These are phyloP conservation scores for Chaetomium tenue DNA, from an alignment of 495 filamentous ascomycete species.

Conservation along the genomic window DNA sequence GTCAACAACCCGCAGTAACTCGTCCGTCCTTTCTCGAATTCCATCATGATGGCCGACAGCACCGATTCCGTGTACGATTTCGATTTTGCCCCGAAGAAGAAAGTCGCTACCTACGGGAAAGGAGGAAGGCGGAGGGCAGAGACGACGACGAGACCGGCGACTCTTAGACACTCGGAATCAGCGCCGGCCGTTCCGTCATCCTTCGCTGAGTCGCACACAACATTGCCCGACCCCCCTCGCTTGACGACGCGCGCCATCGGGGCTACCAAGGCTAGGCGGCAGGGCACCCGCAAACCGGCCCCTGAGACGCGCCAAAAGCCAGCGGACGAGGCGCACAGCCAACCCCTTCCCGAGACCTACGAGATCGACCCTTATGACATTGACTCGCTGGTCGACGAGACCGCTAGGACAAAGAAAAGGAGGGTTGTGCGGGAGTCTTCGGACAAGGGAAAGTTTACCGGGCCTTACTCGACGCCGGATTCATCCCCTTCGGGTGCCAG, in stretches of 20 bases:
- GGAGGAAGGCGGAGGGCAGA: conserved; percentile 33
- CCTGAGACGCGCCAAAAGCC: conserved; percentile 12
- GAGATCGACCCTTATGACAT: conserved; percentile 22
- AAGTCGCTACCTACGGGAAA: conserved; percentile 44
- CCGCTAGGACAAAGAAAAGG: conserved; percentile 28
- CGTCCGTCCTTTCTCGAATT: background rate
- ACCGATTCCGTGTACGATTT: conserved; percentile 40
- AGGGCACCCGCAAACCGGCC: conserved; percentile 13
- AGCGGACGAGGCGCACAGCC: conserved; percentile 29
- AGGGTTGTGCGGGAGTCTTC: conserved; percentile 30
- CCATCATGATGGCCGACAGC: conserved; percentile 34
- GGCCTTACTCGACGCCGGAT: conserved; percentile 34
- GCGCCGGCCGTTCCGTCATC: conserved; percentile 20
- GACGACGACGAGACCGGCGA: conserved; percentile 25
- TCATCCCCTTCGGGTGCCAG: conserved; percentile 27
- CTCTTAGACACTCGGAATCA: conserved; percentile 22
- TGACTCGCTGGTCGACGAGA: conserved; percentile 24
- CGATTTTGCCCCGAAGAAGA: conserved; percentile 38
- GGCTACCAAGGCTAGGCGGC: conserved; percentile 18
- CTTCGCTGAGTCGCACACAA: conserved; percentile 18
- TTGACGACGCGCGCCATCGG: conserved; percentile 6
- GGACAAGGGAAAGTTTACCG: conserved; percentile 26
- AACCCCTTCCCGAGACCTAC: conserved; percentile 27
- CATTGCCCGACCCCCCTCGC: conserved; percentile 27
- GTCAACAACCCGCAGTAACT: background rate